Base-by-base conservation (phyloP, 2,329 filamentous ascomycete genomes). In the Rhytidhysteron rufulum region DNA sequence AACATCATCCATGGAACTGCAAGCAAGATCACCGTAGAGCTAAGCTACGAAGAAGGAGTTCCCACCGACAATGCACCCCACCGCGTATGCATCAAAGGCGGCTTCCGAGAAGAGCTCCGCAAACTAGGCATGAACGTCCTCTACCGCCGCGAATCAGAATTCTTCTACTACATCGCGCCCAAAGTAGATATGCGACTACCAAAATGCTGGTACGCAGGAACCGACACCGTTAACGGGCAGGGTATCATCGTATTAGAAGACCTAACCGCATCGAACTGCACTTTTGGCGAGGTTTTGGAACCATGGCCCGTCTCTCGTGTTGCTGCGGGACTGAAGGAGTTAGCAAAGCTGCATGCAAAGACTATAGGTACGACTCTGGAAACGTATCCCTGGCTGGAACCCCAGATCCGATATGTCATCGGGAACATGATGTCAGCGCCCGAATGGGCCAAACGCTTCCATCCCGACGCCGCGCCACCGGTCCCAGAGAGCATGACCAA, bases 281-380 rank as follows among this genome's bases (percentile, higher is more conserved):
- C 10, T 19, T 48, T 43, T 37, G 45, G 45, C 29, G 37, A 45
- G n/a, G 36, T 31, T 19, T 24, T 31, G 4, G 31, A 45, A 30
- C 16, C 48, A 13, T 50, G 45, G 45, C 19, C 31, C 24, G 42
- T 42, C 13, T 16, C 33, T 31, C 40, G 36, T 17, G 47, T 48
- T 8, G 13, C 35, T 10, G 34, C 27, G 17, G 47, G 40, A 5
- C 64, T 65, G 15, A 58, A 62, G 40, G 66, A 71, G 51, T 49
- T 72, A 15, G 68, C 68, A 0, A 58, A 57, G 10, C 53, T 71
- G 10, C 69, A 71, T 42, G 66, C 66, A 2, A 54, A 61, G 35
- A 68, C 58, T 40, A 71, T 65, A 63, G 63, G 62, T n/a, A 41
- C 49, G 3, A 42, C 48, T 3, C 18, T 25, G 4, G 45, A 57